These are phyloP conservation scores for Pleurotus cornucopiae DNA, from an alignment of 768 basidiomycete genomes.

Conservation along the genomic window DNA sequence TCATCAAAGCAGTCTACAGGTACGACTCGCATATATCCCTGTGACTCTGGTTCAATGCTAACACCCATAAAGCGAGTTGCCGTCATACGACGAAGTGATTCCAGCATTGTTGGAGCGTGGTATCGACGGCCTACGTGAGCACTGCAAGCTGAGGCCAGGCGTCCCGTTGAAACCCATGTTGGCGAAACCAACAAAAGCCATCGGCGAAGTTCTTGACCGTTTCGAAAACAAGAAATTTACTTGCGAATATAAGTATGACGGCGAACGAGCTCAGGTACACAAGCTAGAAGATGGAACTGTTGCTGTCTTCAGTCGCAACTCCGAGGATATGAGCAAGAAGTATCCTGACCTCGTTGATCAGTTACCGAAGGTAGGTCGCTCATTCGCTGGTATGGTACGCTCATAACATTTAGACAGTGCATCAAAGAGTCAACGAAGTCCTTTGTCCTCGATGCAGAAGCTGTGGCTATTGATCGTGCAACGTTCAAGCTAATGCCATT, in stretches of 20 bases:
- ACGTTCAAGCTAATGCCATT: constrained; percentile 92
- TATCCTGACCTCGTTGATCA: constrained; percentile 98
- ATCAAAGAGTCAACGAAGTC: constrained; percentile 80
- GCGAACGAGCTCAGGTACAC: constrained; percentile 97
- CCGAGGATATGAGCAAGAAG: constrained; percentile 99
- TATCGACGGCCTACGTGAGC: constrained; percentile 59
- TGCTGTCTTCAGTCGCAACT: constrained; percentile 94
- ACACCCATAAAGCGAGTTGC: constrained; percentile 66
- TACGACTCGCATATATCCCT: constrained; percentile 23
- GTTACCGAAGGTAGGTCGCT: constrained; percentile 65
- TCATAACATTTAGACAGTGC: constrained; percentile 46
- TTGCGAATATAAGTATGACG: constrained; percentile 99
- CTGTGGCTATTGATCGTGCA: constrained; percentile 87
- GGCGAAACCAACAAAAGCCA: constrained; percentile 98
- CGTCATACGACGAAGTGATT: constrained; percentile 87
- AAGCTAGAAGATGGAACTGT: constrained; percentile 77
- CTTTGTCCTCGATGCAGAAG: constrained; percentile 95
- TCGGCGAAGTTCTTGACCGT: constrained; percentile 93
- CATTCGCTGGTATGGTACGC: background rate
- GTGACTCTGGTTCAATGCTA: constrained; percentile 1
- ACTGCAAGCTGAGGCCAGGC: constrained; percentile 91
- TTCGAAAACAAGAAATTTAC: constrained; percentile 96
- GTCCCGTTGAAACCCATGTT: constrained; percentile 98
- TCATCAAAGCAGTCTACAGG: constrained; percentile 93
- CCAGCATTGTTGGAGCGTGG: constrained; percentile 84